These are phyloP conservation scores for Populus euphratica DNA, from an alignment of 345 rosid species.

Conservation along the genomic window DNA sequence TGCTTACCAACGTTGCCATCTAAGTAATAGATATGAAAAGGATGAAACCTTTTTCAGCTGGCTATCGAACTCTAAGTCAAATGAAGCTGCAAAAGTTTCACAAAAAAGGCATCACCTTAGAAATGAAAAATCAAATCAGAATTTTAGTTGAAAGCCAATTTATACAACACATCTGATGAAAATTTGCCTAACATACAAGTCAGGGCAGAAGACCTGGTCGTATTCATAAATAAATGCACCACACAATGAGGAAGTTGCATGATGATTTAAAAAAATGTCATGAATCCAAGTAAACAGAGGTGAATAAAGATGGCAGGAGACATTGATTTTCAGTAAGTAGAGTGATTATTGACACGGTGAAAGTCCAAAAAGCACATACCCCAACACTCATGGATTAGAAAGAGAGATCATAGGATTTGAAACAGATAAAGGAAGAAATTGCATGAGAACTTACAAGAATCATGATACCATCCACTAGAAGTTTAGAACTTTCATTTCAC, in stretches of 20 bases:
- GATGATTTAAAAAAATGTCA: neutral
- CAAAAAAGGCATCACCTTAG: neutral
- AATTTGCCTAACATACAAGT: neutral
- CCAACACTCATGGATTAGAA: neutral
- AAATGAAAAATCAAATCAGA: neutral
- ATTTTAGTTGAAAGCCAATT: neutral
- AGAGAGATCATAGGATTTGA: neutral
- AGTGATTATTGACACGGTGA: neutral
- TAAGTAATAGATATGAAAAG: no score
- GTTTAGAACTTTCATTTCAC: neutral
- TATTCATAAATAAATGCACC: neutral
- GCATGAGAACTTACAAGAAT: constrained; percentile 11
- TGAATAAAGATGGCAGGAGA: neutral
- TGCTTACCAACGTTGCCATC: no score
- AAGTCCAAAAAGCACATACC: neutral
- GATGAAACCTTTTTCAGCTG: no score
- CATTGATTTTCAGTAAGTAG: neutral
- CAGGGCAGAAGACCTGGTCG: neutral
- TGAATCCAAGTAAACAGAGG: neutral
- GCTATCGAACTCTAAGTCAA: no score
- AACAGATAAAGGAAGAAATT: neutral
- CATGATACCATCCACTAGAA: neutral
- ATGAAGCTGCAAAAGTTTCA: no score
- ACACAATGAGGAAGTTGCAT: neutral
- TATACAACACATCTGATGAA: neutral